Conservation (phyloP, 805 yeast species). For the Metschnikowia amazonensis region DNA sequence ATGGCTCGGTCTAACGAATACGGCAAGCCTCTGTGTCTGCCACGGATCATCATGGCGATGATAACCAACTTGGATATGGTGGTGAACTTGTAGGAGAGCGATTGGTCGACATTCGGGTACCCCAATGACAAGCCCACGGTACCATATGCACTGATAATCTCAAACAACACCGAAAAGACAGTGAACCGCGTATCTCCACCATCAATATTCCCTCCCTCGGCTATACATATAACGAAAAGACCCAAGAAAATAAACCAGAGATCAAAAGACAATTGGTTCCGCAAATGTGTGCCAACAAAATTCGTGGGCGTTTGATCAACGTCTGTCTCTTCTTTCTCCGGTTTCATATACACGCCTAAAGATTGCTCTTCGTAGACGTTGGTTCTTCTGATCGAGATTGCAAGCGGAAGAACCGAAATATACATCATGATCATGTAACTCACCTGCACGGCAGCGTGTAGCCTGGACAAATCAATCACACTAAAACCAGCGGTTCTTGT, state of each 20-base stretch:
- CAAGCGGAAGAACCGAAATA: constrained; percentile 92
- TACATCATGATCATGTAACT: constrained; percentile 97
- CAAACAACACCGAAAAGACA: constrained; percentile 75
- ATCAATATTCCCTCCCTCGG: constrained; percentile 66
- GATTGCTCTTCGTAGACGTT: constrained; percentile 98
- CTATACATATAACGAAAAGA: constrained; percentile 78
- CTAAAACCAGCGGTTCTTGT: constrained; percentile 94
- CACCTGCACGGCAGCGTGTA: constrained; percentile 91
- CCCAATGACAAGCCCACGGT: constrained; percentile 93
- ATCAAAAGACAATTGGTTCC: constrained; percentile 90
- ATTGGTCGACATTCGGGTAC: constrained; percentile 60
- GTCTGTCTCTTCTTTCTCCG: constrained; percentile 29
- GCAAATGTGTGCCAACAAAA: constrained; percentile 80
- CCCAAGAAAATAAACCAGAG: constrained; percentile 91
- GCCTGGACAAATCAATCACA: constrained; percentile 59
- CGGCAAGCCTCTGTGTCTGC: constrained; percentile 95
- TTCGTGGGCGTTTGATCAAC: constrained; percentile 46
- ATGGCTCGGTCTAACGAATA: constrained; percentile 92
- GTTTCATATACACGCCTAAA: constrained; percentile 70
- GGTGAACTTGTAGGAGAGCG: constrained; percentile 71
- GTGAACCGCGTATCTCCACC: constrained; percentile 46
- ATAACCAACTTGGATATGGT: constrained; percentile 77
- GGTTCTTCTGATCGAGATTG: constrained; percentile 93
- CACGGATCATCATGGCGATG: constrained; percentile 87
- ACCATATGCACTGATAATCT: constrained; percentile 92